Conservation (phyloP, 768 basidiomycete species). For the Daedaleopsis sinensis region DNA sequence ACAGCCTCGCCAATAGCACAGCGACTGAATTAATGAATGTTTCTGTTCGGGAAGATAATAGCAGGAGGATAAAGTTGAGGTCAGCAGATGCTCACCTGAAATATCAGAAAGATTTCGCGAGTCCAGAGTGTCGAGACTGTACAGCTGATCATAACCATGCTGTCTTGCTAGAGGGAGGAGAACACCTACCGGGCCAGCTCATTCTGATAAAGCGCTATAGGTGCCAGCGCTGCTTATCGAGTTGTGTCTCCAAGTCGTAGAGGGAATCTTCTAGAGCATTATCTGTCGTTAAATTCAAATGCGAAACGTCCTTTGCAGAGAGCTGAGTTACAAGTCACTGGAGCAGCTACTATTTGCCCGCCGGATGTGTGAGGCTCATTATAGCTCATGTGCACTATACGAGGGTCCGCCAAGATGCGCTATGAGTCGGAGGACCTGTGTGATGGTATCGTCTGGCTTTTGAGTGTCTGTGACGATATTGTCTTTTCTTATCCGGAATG, state of each 20-base stretch:
- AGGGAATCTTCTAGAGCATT: background rate
- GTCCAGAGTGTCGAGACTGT: too few relatives aligned
- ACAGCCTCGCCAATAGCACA: background rate
- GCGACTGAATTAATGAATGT: background rate
- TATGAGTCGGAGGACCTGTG: background rate
- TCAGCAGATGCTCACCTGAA: background rate
- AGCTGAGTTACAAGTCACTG: conserved; percentile 39
- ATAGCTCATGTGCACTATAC: conserved; percentile 32
- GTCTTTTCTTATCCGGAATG: too few relatives aligned
- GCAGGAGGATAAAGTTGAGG: too few relatives aligned
- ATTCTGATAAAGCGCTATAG: conserved; percentile 36
- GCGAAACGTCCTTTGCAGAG: background rate
- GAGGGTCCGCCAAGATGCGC: conserved; percentile 36
- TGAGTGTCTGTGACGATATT: background rate
- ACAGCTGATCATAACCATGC: background rate
- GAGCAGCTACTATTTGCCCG: conserved; percentile 35
- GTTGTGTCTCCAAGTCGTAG: background rate
- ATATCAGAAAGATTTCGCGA: background rate
- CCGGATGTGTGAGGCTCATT: conserved; percentile 38
- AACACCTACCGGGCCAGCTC: conserved; percentile 35
- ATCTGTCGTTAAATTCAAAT: background rate
- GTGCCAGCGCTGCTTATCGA: conserved; percentile 25
- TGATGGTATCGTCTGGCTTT: background rate
- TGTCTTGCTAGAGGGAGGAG: background rate
- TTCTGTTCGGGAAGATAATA: conserved; percentile 2